A percentile compares a stretch with the other conserved stretches of the same genome.
phyloP scores from a whole-genome alignment of 192 early-diverging fungal genomes.

The Helicostylum pulchrum region DNA sequence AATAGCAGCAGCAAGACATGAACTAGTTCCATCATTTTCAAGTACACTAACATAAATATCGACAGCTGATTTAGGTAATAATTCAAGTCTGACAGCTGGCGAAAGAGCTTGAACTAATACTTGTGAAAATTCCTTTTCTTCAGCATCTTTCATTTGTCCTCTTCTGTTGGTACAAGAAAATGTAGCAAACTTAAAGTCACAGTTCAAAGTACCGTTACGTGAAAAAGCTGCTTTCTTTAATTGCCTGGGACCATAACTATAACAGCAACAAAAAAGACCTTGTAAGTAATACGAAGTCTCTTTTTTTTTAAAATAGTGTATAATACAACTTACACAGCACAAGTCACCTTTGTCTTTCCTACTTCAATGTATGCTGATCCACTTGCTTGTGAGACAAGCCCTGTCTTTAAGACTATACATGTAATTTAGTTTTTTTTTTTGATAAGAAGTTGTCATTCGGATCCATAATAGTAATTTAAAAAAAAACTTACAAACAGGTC shows the following conservation, averaged over 20 bases:
- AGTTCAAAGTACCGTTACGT: conserved; percentile 57
- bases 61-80: conserved; percentile 71
- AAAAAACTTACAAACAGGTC: conserved; percentile 50
- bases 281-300: not conserved
- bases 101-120: conserved; percentile 61
- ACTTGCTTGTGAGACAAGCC: conserved; percentile 68
- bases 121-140: conserved; percentile 64
- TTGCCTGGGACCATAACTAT: conserved; percentile 72
- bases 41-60: conserved; percentile 57
- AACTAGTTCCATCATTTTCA: conserved; percentile 63
- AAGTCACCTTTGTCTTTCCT: conserved; percentile 69
- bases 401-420: conserved; percentile 71
- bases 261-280: not conserved
- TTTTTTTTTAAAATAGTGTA: not conserved
- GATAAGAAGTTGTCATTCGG: conserved; percentile 44
- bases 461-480: not conserved
- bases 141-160: conserved; percentile 39
- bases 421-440: conserved; percentile 60
- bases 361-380: conserved; percentile 77
- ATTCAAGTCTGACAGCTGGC: conserved; percentile 69
- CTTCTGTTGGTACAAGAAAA: conserved; percentile 64
- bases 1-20: conserved; percentile 62
- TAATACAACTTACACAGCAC: conserved; percentile 65
- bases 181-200: conserved; percentile 76
- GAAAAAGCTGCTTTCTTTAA: conserved; percentile 49